Percentiles rank a stretch among this genome's conserved stretches.
These are phyloP conservation scores for Penicillium sp. DNA, from an alignment of 2,329 filamentous ascomycete genomes.

Conservation along the genomic window DNA sequence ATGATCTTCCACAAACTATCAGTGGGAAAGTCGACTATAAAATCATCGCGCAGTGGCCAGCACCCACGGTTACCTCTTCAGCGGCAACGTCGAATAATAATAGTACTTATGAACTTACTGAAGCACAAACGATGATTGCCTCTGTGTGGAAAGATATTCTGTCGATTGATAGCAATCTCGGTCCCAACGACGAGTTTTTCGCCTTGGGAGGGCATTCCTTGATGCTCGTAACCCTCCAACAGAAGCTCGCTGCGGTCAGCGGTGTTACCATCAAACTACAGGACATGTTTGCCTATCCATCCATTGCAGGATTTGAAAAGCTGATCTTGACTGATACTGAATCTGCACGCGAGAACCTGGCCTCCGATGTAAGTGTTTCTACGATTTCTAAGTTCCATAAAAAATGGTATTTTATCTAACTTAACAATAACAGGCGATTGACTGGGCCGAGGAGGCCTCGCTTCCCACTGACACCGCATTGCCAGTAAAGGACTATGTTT, in stretches of 20 bases:
- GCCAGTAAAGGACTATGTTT: background rate
- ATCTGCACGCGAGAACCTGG: background rate
- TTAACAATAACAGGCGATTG: background rate
- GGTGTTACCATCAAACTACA: background rate
- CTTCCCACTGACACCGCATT: background rate
- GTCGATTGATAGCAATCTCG: background rate
- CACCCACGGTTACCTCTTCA: slow-evolving; percentile 15
- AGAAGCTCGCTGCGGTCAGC: background rate
- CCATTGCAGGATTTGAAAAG: slow-evolving; percentile 2
- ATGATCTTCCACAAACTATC: slow-evolving; percentile 24
- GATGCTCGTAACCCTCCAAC: slow-evolving; percentile 7
- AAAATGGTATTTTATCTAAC: background rate
- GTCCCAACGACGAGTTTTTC: background rate
- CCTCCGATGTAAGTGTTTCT: no score
- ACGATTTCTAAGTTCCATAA: background rate
- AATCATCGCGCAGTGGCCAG: slow-evolving; percentile 16
- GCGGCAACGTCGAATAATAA: background rate
- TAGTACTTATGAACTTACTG: slow-evolving; percentile 7
- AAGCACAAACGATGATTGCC: slow-evolving; percentile 17
- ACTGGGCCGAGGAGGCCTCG: slow-evolving; percentile 6
- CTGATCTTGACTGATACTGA: background rate
- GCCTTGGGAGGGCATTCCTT: background rate
- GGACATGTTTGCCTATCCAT: slow-evolving; percentile 6
- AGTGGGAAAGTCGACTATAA: slow-evolving; percentile 29
- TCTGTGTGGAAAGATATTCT: slow-evolving; percentile 22